phyloP scores from a whole-genome alignment of 441 rosid species.

The Manihot esculenta region DNA sequence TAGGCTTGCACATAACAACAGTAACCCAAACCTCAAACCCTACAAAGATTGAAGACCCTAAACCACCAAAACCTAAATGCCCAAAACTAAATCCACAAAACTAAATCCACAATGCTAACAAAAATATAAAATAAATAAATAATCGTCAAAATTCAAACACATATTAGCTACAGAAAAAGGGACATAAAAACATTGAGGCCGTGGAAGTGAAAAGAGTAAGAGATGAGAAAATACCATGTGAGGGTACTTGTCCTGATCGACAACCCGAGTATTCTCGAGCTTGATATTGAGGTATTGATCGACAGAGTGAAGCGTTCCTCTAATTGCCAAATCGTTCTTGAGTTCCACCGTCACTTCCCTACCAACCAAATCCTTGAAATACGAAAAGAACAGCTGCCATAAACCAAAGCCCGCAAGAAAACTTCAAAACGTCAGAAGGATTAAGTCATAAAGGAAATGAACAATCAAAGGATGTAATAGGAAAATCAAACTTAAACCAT shows the following conservation, averaged over 20 bases:
- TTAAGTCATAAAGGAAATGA: neutral
- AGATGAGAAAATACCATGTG: slow-evolving; percentile 64
- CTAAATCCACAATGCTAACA: neutral
- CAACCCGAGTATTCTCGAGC: slow-evolving; percentile 98
- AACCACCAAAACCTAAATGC: neutral
- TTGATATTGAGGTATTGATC: slow-evolving; percentile 99
- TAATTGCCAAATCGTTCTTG: slow-evolving; percentile 94
- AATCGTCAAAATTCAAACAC: no score
- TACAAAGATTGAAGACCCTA: neutral
- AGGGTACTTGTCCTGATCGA: slow-evolving; percentile 98
- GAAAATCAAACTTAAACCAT: slow-evolving; percentile 19
- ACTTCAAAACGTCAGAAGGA: neutral
- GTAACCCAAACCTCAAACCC: neutral
- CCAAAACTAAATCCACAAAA: neutral
- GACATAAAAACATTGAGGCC: neutral
- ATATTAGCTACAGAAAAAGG: neutral
- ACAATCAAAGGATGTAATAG: neutral
- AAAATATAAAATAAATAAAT: no score
- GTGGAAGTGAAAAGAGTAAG: neutral
- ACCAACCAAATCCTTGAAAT: slow-evolving; percentile 98
- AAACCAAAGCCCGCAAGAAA: neutral
- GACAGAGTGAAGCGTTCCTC: slow-evolving; percentile 97
- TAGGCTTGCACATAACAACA: no score
- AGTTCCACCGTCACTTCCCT: slow-evolving; percentile 98
- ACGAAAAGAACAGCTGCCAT: slow-evolving; percentile 92